phyloP scores from a whole-genome alignment of 371 early-diverging fungal genomes.

The Capillidium heterosporum region DNA sequence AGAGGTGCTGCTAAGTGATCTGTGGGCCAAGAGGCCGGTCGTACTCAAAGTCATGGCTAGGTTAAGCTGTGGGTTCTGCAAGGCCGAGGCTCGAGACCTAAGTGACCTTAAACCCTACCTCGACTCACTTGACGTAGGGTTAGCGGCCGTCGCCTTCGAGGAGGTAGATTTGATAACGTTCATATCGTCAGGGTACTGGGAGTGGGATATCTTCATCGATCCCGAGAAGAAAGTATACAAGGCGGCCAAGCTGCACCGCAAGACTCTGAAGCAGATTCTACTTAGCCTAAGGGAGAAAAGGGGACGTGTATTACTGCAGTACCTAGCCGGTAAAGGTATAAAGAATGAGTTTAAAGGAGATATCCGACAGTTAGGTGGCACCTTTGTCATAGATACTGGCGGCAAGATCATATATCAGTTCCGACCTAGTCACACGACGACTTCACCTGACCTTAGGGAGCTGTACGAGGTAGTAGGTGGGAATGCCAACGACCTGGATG shows the following conservation, averaged over 20 bases:
- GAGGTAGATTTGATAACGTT: neutral
- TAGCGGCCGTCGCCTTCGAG: conserved; percentile 4
- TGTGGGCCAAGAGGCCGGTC: neutral
- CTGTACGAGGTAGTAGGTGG: neutral
- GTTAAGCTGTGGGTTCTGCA: conserved; percentile 3
- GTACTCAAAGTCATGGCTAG: neutral
- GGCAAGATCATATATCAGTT: neutral
- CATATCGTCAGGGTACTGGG: conserved; percentile 1
- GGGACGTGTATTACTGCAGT: neutral
- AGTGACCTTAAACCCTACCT: neutral
- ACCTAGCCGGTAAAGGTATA: neutral
- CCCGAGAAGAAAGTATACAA: neutral
- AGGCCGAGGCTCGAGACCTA: neutral
- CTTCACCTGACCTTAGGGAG: neutral
- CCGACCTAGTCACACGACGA: neutral
- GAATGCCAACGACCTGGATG: neutral
- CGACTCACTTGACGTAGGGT: neutral
- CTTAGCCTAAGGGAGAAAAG: neutral
- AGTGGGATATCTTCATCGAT: conserved; percentile 2
- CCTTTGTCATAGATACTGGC: neutral
- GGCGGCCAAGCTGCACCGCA: neutral
- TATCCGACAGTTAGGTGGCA: neutral
- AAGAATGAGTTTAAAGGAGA: neutral
- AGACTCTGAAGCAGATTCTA: neutral
- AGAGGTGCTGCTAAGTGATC: neutral